phyloP scores from a whole-genome alignment of 164 flowering plant species.

The Kalanchoe fedtschenkoi region DNA sequence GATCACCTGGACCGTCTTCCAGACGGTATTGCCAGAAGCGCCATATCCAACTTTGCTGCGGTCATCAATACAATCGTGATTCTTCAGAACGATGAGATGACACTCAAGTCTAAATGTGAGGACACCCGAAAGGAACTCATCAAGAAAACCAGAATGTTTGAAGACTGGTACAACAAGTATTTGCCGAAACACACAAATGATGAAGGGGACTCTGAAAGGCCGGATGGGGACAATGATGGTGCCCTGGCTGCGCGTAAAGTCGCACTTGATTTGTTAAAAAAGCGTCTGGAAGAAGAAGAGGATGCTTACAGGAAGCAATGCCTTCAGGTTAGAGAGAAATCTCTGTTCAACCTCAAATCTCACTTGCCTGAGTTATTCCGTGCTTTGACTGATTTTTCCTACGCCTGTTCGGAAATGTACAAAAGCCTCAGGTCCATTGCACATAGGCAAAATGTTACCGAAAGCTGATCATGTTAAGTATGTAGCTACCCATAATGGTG shows the following conservation, averaged over 20 bases:
- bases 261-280: constrained; percentile 19
- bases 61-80: constrained; percentile 21
- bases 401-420: constrained; percentile 24
- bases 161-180: constrained; percentile 30
- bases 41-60: constrained; percentile 27
- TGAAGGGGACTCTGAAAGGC: constrained; percentile 15
- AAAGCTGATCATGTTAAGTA: not conserved
- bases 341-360: constrained; percentile 25
- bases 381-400: constrained; percentile 22
- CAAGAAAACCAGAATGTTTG: constrained; percentile 21
- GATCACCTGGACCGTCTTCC: constrained; percentile 26
- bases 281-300: constrained; percentile 30
- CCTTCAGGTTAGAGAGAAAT: constrained; percentile 34
- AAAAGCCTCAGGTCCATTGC: constrained; percentile 19
- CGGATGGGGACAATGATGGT: constrained; percentile 11
- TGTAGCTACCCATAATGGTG: not conserved
- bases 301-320: constrained; percentile 25
- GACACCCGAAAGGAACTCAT: constrained; percentile 27
- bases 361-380: constrained; percentile 36
- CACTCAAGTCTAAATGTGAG: constrained; percentile 23
- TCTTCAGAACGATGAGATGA: constrained; percentile 32
- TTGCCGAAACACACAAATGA: constrained; percentile 19
- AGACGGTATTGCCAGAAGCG: constrained; percentile 25
- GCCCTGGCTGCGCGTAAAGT: constrained; percentile 16
- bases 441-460: not conserved